These are phyloP conservation scores for Abelmoschus esculentus DNA, from an alignment of 345 rosid genomes.

Conservation along the genomic window DNA sequence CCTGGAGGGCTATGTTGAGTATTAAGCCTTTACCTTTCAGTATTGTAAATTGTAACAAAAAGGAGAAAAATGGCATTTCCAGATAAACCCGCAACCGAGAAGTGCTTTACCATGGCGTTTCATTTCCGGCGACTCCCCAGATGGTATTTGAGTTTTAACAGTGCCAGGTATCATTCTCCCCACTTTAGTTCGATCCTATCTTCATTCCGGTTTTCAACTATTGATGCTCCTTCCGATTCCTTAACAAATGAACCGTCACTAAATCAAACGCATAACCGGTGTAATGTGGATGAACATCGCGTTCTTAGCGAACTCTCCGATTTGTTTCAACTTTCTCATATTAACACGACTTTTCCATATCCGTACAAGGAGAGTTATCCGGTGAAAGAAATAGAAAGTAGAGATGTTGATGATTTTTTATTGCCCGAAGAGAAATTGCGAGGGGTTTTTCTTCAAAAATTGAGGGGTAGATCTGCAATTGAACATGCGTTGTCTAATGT, in stretches of 20 bases:
- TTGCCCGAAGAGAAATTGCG: constrained; percentile 66
- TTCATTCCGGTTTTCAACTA: constrained; percentile 15
- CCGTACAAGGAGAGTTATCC: constrained; percentile 9
- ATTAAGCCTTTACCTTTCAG: too few species aligned
- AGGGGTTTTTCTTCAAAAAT: constrained; percentile 80
- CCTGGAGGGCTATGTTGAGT: too few species aligned
- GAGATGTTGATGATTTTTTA: constrained; percentile 39
- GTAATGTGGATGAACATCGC: constrained; percentile 32
- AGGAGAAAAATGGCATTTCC: not conserved
- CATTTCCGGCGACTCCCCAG: constrained; percentile 5
- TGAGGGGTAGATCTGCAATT: constrained; percentile 45
- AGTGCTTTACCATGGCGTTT: constrained; percentile 23
- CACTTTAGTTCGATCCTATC: constrained; percentile 10
- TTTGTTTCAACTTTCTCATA: constrained; percentile 26
- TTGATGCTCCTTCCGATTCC: constrained; percentile 7
- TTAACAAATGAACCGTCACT: constrained; percentile 11
- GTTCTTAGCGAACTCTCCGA: constrained; percentile 57
- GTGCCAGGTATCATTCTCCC: constrained; percentile 17
- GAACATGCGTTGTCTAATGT: constrained; percentile 41
- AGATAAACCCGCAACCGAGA: not conserved
- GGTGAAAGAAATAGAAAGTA: constrained; percentile 14
- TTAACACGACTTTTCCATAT: constrained; percentile 3
- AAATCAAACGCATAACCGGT: constrained; percentile 9
- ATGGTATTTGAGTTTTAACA: constrained; percentile 1
- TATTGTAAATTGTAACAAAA: not conserved